A percentile compares a stretch with the other conserved stretches of the same genome.
phyloP scores from a whole-genome alignment of 768 basidiomycete genomes.

The Asterophora parasitica region DNA sequence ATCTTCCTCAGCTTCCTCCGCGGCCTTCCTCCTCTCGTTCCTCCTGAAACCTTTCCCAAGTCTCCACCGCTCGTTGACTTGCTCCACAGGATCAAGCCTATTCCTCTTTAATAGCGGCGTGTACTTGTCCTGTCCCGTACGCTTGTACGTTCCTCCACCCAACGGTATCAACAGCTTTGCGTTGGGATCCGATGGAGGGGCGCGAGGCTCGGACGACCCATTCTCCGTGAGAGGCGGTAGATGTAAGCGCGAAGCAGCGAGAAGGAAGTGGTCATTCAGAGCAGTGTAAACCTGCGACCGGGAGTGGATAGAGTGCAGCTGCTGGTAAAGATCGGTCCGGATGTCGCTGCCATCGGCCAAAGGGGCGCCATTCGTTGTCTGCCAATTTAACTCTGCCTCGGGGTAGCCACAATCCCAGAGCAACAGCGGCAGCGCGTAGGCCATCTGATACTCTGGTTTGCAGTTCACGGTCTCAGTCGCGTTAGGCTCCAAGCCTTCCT shows the following conservation, averaged over 20 bases:
- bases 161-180: conserved; percentile 47
- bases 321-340: conserved; percentile 41
- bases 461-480: conserved; percentile 49
- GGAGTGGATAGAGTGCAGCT: conserved; percentile 48
- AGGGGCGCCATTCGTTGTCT: conserved; percentile 28
- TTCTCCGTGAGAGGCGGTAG: conserved; percentile 27
- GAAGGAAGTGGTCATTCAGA: conserved; percentile 62
- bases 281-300: conserved; percentile 62
- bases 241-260: conserved; percentile 50
- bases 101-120: conserved; percentile 61
- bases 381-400: conserved; percentile 67
- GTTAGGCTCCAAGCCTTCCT: conserved; percentile 35
- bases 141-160: conserved; percentile 66
- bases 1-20: conserved; percentile 17
- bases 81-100: conserved; percentile 65
- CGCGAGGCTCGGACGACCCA: conserved; percentile 28
- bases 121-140: conserved; percentile 50
- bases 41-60: conserved; percentile 54
- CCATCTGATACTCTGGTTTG: conserved; percentile 94
- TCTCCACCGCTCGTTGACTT: conserved; percentile 77
- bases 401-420: conserved; percentile 86
- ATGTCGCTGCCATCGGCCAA: conserved; percentile 18
- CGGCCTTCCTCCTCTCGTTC: conserved; percentile 29
- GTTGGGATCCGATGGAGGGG: not conserved
- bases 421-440: conserved; percentile 84